These are phyloP conservation scores for Phytopythium ostracodes DNA, from an alignment of 352 stramenopile genomes.

Conservation along the genomic window DNA sequence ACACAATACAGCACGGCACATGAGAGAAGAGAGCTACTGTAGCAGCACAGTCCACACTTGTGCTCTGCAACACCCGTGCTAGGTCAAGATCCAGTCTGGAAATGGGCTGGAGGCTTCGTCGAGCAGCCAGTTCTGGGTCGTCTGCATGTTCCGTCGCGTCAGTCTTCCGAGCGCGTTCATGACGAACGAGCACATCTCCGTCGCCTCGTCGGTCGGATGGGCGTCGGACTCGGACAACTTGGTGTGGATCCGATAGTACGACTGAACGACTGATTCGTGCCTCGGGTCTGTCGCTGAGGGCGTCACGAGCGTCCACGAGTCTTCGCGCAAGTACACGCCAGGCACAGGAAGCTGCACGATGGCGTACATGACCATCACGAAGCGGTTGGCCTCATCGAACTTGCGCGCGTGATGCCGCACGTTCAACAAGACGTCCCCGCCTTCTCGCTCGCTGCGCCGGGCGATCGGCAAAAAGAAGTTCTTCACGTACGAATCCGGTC, in stretches of 20 bases:
- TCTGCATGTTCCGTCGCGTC: conserved; percentile 9
- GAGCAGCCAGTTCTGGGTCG: conserved; percentile 9
- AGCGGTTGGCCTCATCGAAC: conserved; percentile 8
- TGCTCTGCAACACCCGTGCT: too few relatives aligned
- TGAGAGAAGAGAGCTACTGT: too few relatives aligned
- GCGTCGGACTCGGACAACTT: not conserved
- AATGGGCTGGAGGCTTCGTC: conserved; percentile 6
- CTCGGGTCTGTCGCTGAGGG: conserved; percentile 1
- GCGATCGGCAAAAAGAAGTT: conserved; percentile 8
- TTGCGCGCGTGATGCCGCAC: conserved; percentile 8
- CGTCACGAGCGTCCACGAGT: conserved; percentile 9
- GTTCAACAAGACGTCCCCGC: conserved; percentile 7
- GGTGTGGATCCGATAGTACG: conserved; percentile 8
- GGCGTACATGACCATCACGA: conserved; percentile 10
- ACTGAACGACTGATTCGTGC: conserved; percentile 6
- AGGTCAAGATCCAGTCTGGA: conserved; percentile 10
- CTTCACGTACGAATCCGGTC: conserved; percentile 8
- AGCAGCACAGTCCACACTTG: too few relatives aligned
- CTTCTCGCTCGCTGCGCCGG: not conserved
- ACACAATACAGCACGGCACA: too few relatives aligned
- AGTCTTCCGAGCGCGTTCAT: conserved; percentile 3
- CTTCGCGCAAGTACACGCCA: conserved; percentile 6
- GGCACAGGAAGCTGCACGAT: conserved; percentile 5
- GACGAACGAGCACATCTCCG: conserved; percentile 6
- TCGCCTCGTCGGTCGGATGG: not conserved